These are phyloP conservation scores for Ogataea corticis DNA, from an alignment of 805 yeast genomes.

Conservation along the genomic window DNA sequence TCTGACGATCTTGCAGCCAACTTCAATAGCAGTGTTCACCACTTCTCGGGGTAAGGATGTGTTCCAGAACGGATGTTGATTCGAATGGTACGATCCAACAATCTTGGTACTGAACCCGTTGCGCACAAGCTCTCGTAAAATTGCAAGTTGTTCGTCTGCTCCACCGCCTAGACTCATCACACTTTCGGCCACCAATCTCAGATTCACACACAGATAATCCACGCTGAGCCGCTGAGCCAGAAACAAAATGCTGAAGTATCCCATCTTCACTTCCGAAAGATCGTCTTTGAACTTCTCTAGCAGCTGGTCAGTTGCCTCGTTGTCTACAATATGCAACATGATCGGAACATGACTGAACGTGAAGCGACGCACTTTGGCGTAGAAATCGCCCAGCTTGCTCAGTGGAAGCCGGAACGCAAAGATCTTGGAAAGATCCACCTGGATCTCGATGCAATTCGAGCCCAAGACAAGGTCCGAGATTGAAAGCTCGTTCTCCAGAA, in stretches of 20 bases:
- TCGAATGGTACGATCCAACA: conserved; percentile 4
- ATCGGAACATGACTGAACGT: conserved; percentile 8
- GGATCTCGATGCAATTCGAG: conserved; percentile 6
- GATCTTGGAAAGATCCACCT: conserved; percentile 6
- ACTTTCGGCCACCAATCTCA: conserved; percentile 2
- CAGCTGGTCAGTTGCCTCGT: not conserved
- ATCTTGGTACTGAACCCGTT: conserved; percentile 1
- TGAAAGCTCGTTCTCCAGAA: conserved; percentile 5
- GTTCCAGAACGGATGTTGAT: not conserved
- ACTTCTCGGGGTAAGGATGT: not conserved
- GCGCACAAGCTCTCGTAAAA: not conserved
- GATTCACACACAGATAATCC: conserved; percentile 6
- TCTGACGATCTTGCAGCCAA: conserved; percentile 4
- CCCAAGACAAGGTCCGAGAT: conserved; percentile 5
- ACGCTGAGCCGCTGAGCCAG: conserved; percentile 8
- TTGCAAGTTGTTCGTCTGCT: conserved; percentile 1
- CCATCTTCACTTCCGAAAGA: conserved; percentile 4
- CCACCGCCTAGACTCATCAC: not conserved
- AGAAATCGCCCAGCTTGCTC: conserved; percentile 8
- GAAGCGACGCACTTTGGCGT: conserved; percentile 6
- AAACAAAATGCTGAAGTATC: conserved; percentile 6
- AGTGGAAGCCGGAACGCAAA: conserved; percentile 4
- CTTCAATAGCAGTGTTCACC: not conserved
- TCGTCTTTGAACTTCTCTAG: not conserved
- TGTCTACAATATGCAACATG: conserved; percentile 5